These are phyloP conservation scores for Bryum argenteum DNA, from an alignment of 225 moss, liverwort and hornwort genomes.

Conservation along the genomic window DNA sequence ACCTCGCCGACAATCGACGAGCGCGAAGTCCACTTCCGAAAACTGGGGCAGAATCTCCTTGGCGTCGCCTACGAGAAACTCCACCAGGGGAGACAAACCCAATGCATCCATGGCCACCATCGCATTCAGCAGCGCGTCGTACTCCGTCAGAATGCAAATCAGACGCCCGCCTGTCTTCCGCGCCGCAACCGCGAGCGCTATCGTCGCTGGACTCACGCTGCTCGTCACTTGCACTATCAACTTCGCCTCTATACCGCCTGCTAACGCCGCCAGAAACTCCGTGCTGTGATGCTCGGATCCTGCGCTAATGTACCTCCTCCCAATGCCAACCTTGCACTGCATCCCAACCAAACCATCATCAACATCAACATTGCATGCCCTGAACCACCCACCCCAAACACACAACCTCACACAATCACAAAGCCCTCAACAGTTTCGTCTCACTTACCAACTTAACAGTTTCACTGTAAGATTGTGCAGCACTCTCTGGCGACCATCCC, in stretches of 20 bases:
- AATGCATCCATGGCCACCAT: constrained; percentile 79
- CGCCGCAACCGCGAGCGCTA: constrained; percentile 78
- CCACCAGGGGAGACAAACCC: constrained; percentile 66
- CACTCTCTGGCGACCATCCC: constrained; percentile 86
- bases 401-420: too few relatives aligned
- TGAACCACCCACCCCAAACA: too few relatives aligned
- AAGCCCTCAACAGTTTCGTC: background rate
- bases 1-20: constrained; percentile 64
- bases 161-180: constrained; percentile 71
- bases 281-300: constrained; percentile 67
- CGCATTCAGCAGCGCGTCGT: constrained; percentile 60
- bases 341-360: background rate
- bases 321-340: constrained; percentile 75
- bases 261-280: constrained; percentile 83
- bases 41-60: constrained; percentile 62
- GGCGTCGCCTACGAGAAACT: constrained; percentile 71
- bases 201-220: constrained; percentile 57
- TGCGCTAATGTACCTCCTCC: constrained; percentile 42
- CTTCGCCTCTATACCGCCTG: constrained; percentile 75
- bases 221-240: constrained; percentile 67
- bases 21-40: constrained; percentile 69
- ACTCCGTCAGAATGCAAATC: constrained; percentile 67
- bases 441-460: constrained; percentile 69
- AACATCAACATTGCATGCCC: background rate
- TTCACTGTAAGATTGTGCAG: constrained; percentile 76